Evolutionary conservation across 805 yeast species (phyloP), one percentile per base, ranked within the genome.

Genomic region (Tanozyma kutaoensis): DNA sequence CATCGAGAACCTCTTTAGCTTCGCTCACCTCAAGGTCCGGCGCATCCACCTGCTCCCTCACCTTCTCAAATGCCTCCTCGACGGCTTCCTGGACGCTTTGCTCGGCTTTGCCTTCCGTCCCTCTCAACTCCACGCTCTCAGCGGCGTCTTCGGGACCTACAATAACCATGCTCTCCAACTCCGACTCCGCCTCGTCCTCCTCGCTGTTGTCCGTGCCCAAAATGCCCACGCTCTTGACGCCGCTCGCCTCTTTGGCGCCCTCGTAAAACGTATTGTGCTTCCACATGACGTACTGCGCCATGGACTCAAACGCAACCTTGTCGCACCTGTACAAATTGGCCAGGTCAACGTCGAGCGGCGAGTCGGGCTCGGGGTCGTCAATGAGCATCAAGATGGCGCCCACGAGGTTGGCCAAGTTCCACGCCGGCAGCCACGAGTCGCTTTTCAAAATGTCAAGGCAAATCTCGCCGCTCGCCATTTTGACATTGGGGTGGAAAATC

Each of bases 361-460:
- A 70, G 33, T 72, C 71, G 0, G 81, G 77, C 41, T 73, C 84
- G 0, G 85, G 85, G 26, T 70, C 68, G 23, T 63, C 67, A 7
- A 77, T 40, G 11, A 78, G 55, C 43, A 69, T 51, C 18, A 72
- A 42, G 2, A 77, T 62, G 1, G 82, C 82, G 12, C 66, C 59
- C 24, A 75, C 52, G 5, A 70, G 54, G 30, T 70, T 56, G 25
- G 63, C 48, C 24, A 78, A 42, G 28, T 72, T 67, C 80, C 84
- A 77, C 2, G 80, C 81, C 0, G 88, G 86, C 0, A 80, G 65
- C 86, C 86, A 78, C 32, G 58, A 58, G 12, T 54, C 63, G 24
- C 36, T 44, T 29, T 71, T 68, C 26, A 78, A 49, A 8, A 77
- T 70, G 43, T 76, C 81, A 4, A 78, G 50, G 46, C 88, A 78